These are phyloP conservation scores for Nelumbo lutea DNA, from an alignment of 164 flowering plant genomes.

Conservation along the genomic window DNA sequence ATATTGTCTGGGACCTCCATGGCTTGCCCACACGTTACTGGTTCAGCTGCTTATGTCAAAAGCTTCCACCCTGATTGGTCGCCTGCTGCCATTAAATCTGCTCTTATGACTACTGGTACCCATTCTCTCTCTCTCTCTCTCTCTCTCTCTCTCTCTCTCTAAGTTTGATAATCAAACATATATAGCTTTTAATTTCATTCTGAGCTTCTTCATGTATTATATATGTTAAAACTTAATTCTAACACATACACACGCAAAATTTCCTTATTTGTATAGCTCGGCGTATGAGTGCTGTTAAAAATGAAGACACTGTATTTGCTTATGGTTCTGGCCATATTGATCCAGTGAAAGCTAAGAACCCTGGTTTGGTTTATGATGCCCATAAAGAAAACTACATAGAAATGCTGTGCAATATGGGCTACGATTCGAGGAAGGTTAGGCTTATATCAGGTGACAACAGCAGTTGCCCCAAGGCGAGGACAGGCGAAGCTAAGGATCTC, in stretches of 20 bases:
- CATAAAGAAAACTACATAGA: constrained; percentile 18
- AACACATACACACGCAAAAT: background rate
- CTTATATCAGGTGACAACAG: constrained; percentile 11
- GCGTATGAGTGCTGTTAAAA: constrained; percentile 5
- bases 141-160: background rate
- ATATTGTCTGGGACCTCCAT: constrained; percentile 7
- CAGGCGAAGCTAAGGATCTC: background rate
- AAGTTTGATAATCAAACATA: background rate
- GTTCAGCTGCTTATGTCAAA: constrained; percentile 12
- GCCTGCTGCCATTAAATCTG: constrained; percentile 47
- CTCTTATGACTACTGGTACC: constrained; percentile 54
- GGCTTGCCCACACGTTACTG: no score
- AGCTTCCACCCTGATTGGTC: constrained; percentile 50
- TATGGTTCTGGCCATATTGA: constrained; percentile 30
- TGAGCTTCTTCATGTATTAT: background rate
- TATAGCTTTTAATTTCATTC: background rate
- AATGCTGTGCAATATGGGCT: constrained; percentile 21
- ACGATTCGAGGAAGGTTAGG: background rate
- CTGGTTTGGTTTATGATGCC: constrained; percentile 16
- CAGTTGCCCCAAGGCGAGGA: background rate
- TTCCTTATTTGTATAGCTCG: constrained; percentile 7
- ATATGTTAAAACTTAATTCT: background rate
- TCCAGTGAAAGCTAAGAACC: constrained; percentile 22
- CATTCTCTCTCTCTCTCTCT: no score
- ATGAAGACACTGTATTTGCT: constrained; percentile 7